Evolutionary conservation across 2,329 filamentous ascomycete genomes (phyloP).

Genomic region (Nemania bipapillata): DNA sequence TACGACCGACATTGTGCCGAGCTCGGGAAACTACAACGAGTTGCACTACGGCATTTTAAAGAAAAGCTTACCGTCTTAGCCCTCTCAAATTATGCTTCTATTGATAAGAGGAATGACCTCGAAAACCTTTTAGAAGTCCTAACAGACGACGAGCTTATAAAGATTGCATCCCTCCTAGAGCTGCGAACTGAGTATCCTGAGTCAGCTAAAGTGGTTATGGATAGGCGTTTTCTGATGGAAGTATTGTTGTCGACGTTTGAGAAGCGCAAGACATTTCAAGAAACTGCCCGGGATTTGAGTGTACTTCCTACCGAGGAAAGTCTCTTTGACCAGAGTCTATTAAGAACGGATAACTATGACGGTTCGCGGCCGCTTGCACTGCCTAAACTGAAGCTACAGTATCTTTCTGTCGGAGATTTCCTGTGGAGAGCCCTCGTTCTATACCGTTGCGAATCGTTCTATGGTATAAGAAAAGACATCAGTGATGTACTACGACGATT

Average conservation of each 20-base stretch:
- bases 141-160: constrained; percentile 76
- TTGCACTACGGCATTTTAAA: constrained; percentile 82
- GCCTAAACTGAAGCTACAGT: constrained; percentile 94
- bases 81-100: constrained; percentile 89
- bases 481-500: constrained; percentile 83
- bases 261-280: constrained; percentile 82
- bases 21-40: constrained; percentile 81
- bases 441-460: constrained; percentile 91
- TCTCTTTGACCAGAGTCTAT: constrained; percentile 80
- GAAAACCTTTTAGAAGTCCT: constrained; percentile 77
- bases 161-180: constrained; percentile 76
- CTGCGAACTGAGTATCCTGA: constrained; percentile 85
- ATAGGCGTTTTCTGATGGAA: constrained; percentile 75
- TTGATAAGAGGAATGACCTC: constrained; percentile 83
- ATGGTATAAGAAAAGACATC: constrained; percentile 90
- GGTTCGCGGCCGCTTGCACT: constrained; percentile 87
- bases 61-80: constrained; percentile 91
- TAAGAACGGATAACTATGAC: constrained; percentile 87
- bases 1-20: constrained; percentile 82
- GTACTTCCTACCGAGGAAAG: constrained; percentile 85
- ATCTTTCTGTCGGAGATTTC: constrained; percentile 93
- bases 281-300: constrained; percentile 74
- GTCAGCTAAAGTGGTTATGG: constrained; percentile 69
- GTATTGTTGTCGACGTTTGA: constrained; percentile 80
- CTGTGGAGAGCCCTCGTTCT: constrained; percentile 93